phyloP scores from a whole-genome alignment of 768 basidiomycete species.

The Galerina sulciceps region DNA sequence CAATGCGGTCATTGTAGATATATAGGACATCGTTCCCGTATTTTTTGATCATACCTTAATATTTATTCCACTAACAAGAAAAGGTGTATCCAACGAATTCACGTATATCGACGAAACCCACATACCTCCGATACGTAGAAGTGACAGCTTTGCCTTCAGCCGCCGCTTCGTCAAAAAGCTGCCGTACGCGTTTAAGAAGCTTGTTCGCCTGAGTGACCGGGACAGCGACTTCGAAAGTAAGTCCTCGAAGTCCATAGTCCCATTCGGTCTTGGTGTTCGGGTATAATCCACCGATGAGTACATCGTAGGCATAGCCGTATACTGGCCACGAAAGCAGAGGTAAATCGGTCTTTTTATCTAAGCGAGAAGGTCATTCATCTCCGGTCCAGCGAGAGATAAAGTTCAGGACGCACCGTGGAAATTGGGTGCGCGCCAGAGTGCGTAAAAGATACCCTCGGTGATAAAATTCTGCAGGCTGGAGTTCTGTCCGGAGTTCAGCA shows the following conservation, averaged over 20 bases:
- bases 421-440: constrained; percentile 35
- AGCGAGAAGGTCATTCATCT: background rate
- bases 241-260: constrained; percentile 38
- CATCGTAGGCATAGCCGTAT: constrained; percentile 37
- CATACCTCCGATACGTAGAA: constrained; percentile 39
- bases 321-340: constrained; percentile 38
- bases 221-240: constrained; percentile 38
- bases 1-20: no score
- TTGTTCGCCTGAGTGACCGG: constrained; percentile 35
- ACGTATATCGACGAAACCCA: constrained; percentile 20
- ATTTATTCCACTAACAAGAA: no score
- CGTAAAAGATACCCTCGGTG: constrained; percentile 35
- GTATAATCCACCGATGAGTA: constrained; percentile 41
- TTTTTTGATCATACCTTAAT: no score
- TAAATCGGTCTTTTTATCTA: constrained; percentile 34
- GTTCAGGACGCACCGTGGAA: constrained; percentile 33
- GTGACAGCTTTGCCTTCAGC: constrained; percentile 39
- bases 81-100: no score
- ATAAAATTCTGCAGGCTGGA: constrained; percentile 34
- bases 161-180: constrained; percentile 36
- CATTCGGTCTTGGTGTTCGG: constrained; percentile 35
- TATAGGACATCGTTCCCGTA: no score
- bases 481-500: constrained; percentile 38
- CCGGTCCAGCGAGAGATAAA: background rate
- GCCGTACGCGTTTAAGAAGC: constrained; percentile 33